phyloP scores from a whole-genome alignment of 2,329 filamentous ascomycete genomes.

The Pseudogymnoascus sp. region DNA sequence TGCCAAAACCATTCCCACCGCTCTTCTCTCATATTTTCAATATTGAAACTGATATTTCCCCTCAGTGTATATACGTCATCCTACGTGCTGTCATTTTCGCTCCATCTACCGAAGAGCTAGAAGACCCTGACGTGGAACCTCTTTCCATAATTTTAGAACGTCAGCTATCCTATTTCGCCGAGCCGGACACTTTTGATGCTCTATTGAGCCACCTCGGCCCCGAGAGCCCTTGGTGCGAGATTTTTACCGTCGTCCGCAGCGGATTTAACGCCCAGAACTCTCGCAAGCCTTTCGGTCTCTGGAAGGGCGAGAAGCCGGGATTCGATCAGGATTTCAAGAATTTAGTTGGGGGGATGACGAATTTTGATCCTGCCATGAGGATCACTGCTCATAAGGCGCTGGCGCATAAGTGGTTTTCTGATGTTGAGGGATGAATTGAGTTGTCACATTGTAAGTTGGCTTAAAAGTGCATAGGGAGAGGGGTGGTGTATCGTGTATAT shows the following conservation, averaged over 20 bases:
- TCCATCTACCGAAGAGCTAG: not conserved
- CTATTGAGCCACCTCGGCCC: constrained; percentile 34
- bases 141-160: constrained; percentile 31
- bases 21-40: too few species aligned
- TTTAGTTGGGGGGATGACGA: constrained; percentile 30
- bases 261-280: constrained; percentile 34
- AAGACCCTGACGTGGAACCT: constrained; percentile 12
- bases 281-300: constrained; percentile 29
- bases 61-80: not conserved
- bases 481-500: not conserved
- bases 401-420: constrained; percentile 18
- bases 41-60: not conserved
- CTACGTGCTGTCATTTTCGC: not conserved
- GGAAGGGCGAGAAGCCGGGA: constrained; percentile 28
- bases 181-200: constrained; percentile 32
- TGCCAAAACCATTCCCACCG: not conserved
- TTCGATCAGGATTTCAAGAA: constrained; percentile 33
- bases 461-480: not conserved
- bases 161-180: constrained; percentile 38
- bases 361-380: constrained; percentile 31
- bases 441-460: not conserved
- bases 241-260: constrained; percentile 29
- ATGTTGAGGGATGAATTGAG: not conserved
- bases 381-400: constrained; percentile 32
- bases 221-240: constrained; percentile 31